phyloP scores from a whole-genome alignment of 2,329 filamentous ascomycete species.

The Cercospora berteroae region DNA sequence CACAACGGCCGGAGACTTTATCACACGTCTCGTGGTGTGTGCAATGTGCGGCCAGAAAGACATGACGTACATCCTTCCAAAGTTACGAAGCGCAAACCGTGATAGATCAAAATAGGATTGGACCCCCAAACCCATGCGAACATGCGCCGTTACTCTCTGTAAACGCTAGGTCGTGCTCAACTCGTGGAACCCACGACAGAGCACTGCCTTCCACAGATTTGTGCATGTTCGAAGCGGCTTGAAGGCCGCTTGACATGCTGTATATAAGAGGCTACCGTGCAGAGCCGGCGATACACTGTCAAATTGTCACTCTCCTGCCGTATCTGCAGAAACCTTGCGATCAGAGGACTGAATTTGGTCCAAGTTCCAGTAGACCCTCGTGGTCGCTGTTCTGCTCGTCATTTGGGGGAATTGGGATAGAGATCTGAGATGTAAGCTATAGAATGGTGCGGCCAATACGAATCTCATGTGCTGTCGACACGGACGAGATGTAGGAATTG shows the following conservation, averaged over 20 bases:
- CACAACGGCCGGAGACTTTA: neutral
- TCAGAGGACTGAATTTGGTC: neutral
- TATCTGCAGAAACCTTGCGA: neutral
- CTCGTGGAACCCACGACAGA: too few species aligned
- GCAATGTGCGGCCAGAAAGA: neutral
- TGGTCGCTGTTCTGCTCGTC: neutral
- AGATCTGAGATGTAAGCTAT: neutral
- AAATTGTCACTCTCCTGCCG: neutral
- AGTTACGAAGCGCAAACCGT: neutral
- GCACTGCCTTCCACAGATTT: too few species aligned
- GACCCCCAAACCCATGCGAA: too few species aligned
- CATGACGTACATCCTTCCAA: neutral
- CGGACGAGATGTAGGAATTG: neutral
- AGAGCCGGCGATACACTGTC: neutral
- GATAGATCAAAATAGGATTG: too few species aligned
- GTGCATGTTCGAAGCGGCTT: too few species aligned
- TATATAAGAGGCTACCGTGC: neutral
- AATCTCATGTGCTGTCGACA: neutral
- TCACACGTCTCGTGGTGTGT: neutral
- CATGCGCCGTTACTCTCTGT: too few species aligned
- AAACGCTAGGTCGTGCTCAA: too few species aligned
- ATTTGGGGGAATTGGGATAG: neutral
- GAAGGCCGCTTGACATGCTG: neutral
- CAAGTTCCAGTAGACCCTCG: neutral
- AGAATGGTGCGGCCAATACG: neutral